These are phyloP conservation scores for Fusarium circinatum DNA, from an alignment of 2,329 filamentous ascomycete genomes.

Conservation along the genomic window DNA sequence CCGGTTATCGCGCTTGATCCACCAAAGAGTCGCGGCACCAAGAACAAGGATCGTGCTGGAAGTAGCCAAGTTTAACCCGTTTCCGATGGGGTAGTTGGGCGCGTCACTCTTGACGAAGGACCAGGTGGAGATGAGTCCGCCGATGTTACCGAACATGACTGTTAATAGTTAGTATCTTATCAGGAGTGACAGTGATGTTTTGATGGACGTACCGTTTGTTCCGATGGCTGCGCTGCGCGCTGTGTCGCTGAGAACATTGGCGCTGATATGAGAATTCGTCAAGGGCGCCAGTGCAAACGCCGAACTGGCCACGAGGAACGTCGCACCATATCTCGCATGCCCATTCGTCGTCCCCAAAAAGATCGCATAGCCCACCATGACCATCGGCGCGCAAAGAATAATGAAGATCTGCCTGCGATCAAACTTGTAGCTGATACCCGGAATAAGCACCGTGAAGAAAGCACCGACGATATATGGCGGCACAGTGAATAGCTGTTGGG, in stretches of 20 bases:
- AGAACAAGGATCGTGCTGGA: conserved; percentile 61
- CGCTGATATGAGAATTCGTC: conserved; percentile 59
- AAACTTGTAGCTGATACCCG: conserved; percentile 68
- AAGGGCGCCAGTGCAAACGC: conserved; percentile 21
- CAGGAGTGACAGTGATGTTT: accelerated
- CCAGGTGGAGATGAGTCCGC: conserved; percentile 73
- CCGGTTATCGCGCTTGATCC: conserved; percentile 72
- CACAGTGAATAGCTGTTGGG: conserved; percentile 75
- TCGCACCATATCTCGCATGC: conserved; percentile 72
- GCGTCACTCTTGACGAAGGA: conserved; percentile 69
- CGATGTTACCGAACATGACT: conserved; percentile 77
- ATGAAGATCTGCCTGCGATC: conserved; percentile 71
- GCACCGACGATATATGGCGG: conserved; percentile 76
- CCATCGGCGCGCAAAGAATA: conserved; percentile 67
- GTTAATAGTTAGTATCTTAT: neutral
- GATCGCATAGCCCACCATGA: conserved; percentile 77
- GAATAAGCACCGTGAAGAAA: conserved; percentile 72
- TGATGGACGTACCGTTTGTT: conserved; percentile 52
- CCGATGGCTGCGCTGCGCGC: conserved; percentile 74
- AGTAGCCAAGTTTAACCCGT: conserved; percentile 74
- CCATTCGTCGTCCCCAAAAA: conserved; percentile 67
- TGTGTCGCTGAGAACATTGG: conserved; percentile 78
- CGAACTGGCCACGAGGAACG: conserved; percentile 69
- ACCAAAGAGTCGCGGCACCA: conserved; percentile 58
- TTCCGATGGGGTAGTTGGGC: conserved; percentile 74